Evolutionary conservation across 108 stramenopile genomes (phyloP).

Genomic region (Cyclotella choctawhatcheeana): DNA sequence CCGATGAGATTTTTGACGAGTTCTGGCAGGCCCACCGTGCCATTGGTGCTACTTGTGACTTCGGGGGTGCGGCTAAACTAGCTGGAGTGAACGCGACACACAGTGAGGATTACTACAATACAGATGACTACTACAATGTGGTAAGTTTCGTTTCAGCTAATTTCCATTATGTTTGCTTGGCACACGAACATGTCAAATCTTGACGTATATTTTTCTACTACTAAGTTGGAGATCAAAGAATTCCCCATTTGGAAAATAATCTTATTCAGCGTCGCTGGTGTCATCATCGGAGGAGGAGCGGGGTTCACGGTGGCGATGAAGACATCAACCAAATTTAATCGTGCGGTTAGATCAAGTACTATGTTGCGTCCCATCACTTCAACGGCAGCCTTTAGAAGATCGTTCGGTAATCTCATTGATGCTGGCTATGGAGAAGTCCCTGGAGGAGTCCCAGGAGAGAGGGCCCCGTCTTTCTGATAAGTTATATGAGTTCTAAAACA

Average conservation of each 20-base stretch:
- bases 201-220: not conserved
- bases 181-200: not conserved
- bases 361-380: constrained; percentile 32
- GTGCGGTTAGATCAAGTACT: constrained; percentile 22
- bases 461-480: no score
- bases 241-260: constrained; percentile 39
- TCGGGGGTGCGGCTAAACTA: constrained; percentile 80
- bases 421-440: constrained; percentile 14
- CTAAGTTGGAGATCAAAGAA: constrained; percentile 16
- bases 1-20: constrained; percentile 51
- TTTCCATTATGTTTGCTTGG: not conserved
- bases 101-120: constrained; percentile 51
- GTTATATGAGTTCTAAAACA: no score
- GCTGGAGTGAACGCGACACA: constrained; percentile 57
- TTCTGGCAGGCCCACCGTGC: constrained; percentile 63
- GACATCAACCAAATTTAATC: constrained; percentile 22
- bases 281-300: constrained; percentile 42
- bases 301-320: constrained; percentile 80
- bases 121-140: constrained; percentile 60
- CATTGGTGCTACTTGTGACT: constrained; percentile 84
- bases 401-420: constrained; percentile 32
- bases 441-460: no score
- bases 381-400: constrained; percentile 16
- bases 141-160: constrained; percentile 1
- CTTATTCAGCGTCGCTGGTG: constrained; percentile 48